These are phyloP conservation scores for Setaria viridis DNA, from an alignment of 202 grass and related monocot species.

Conservation along the genomic window DNA sequence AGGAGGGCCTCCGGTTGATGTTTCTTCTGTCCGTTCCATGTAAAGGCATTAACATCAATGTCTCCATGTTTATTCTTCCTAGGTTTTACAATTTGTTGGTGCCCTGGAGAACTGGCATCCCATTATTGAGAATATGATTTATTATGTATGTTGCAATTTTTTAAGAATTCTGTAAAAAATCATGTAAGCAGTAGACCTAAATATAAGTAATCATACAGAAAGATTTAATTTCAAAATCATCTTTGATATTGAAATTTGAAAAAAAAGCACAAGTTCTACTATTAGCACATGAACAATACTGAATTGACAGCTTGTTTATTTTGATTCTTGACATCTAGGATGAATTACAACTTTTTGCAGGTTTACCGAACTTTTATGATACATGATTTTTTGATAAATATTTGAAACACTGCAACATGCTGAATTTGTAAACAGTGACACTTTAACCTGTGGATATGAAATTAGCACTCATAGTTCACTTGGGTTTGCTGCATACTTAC, in stretches of 20 bases:
- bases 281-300: conserved; percentile 5
- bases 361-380: not conserved
- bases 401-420: not conserved
- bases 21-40: conserved; percentile 89
- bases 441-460: conserved; percentile 1
- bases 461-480: not conserved
- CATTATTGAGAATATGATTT: conserved; percentile 4
- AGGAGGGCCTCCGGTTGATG: conserved; percentile 89
- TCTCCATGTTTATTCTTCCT: conserved; percentile 16
- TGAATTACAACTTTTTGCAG: not conserved
- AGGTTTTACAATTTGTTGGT: not conserved
- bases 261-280: not conserved
- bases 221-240: not conserved
- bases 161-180: not conserved
- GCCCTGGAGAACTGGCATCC: not conserved
- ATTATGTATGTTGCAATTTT: not conserved
- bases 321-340: conserved; percentile 11
- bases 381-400: not conserved
- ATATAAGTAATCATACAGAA: not conserved
- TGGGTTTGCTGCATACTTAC: not conserved
- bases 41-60: conserved; percentile 53
- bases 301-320: conserved; percentile 5
- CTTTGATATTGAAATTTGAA: not conserved
- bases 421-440: not conserved
- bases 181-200: not conserved